Evolutionary conservation across 306 rosid genomes (phyloP).

Genomic region (Citrullus mucosospermus): DNA sequence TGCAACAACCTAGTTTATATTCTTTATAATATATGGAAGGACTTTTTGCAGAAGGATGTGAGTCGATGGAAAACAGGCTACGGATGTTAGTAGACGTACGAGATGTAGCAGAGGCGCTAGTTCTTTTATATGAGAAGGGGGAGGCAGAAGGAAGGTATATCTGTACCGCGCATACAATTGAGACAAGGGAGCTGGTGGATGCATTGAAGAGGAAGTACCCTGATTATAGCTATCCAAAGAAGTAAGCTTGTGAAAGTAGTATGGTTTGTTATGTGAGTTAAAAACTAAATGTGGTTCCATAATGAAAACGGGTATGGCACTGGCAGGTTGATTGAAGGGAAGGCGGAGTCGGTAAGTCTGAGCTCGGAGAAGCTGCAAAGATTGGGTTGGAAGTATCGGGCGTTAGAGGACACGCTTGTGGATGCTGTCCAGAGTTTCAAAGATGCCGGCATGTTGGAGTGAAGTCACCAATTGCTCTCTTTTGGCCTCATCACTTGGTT

Average conservation of each 20-base stretch:
- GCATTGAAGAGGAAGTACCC: constrained; percentile 44
- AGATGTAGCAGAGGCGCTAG: constrained; percentile 47
- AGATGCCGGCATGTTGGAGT: constrained; percentile 14
- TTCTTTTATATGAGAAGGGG: constrained; percentile 50
- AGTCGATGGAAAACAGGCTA: constrained; percentile 36
- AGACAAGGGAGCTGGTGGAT: constrained; percentile 30
- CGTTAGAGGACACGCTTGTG: constrained; percentile 39
- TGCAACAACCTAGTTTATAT: not conserved
- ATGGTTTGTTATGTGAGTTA: not conserved
- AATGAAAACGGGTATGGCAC: not conserved
- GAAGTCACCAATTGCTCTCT: not conserved
- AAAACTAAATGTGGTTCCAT: not conserved
- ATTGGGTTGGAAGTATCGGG: constrained; percentile 47
- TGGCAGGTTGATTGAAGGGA: constrained; percentile 32
- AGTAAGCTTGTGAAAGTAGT: constrained; percentile 20
- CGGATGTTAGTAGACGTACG: constrained; percentile 43
- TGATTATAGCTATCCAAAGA: constrained; percentile 44
- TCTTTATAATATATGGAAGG: not conserved
- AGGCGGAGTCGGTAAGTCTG: not conserved
- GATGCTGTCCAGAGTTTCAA: constrained; percentile 45
- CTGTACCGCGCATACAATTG: constrained; percentile 26
- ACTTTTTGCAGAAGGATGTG: constrained; percentile 24
- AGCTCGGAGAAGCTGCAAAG: constrained; percentile 40
- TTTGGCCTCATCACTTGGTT: not conserved
- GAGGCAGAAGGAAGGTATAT: constrained; percentile 66